These are phyloP conservation scores for Teunomyces pallodes DNA, from an alignment of 805 yeast species.

Conservation along the genomic window DNA sequence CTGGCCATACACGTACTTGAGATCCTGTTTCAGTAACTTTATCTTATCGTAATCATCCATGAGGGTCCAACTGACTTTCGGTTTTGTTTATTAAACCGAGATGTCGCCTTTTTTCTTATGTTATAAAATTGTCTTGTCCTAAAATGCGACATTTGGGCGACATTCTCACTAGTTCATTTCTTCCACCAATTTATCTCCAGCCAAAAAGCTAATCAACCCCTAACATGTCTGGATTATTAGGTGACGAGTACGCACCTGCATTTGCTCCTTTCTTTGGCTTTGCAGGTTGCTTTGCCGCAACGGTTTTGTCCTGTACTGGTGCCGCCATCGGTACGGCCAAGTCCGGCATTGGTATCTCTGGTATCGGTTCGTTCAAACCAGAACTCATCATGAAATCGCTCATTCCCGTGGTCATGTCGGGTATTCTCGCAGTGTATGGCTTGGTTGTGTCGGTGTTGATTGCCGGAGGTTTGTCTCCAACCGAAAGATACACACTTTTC, in stretches of 20 bases:
- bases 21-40: slow-evolving; percentile 51
- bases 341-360: slow-evolving; percentile 96
- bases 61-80: slow-evolving; percentile 1
- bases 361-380: slow-evolving; percentile 97
- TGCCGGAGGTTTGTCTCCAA: slow-evolving; percentile 84
- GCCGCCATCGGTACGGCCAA: slow-evolving; percentile 99
- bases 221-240: slow-evolving; percentile 16
- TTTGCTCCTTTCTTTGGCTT: slow-evolving; percentile 98
- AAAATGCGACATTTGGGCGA: not conserved
- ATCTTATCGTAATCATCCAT: slow-evolving; percentile 36
- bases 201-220: not conserved
- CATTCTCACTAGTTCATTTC: slow-evolving; percentile 1
- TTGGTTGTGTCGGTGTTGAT: slow-evolving; percentile 93
- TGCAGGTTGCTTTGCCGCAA: slow-evolving; percentile 94
- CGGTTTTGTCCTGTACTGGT: slow-evolving; percentile 91
- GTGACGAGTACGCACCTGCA: slow-evolving; percentile 74
- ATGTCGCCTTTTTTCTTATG: not conserved
- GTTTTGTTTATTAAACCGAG: too few relatives aligned
- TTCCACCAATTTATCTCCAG: not conserved
- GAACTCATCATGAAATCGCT: slow-evolving; percentile 93
- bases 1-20: slow-evolving; percentile 46
- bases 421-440: slow-evolving; percentile 96
- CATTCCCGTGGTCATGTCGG: slow-evolving; percentile 97
- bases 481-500: slow-evolving; percentile 76
- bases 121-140: not conserved